Evolutionary conservation across 2,329 filamentous ascomycete genomes (phyloP).

Genomic region (Colletotrichum spaethianum): DNA sequence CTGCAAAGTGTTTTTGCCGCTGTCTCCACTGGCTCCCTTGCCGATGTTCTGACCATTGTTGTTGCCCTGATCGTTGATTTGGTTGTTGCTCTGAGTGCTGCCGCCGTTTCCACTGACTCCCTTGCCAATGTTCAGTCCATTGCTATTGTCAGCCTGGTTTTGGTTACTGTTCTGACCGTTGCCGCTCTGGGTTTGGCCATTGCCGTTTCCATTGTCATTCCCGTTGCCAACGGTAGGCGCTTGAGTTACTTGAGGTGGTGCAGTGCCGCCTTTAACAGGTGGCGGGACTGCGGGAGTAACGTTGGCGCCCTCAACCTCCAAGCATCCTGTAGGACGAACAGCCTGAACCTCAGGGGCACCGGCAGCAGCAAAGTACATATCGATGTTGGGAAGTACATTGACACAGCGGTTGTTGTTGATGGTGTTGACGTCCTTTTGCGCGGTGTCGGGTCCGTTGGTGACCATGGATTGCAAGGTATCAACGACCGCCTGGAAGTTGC

Average conservation of each 20-base stretch:
- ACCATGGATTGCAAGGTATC: slow-evolving; percentile 44
- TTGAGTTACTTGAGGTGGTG: slow-evolving; percentile 15
- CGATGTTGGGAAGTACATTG: slow-evolving; percentile 45
- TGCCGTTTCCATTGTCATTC: background rate
- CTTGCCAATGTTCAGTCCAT: background rate
- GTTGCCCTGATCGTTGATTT: slow-evolving; percentile 1
- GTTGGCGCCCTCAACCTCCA: slow-evolving; percentile 40
- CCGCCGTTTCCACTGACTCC: background rate
- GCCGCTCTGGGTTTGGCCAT: background rate
- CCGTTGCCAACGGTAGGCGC: background rate
- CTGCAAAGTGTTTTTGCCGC: slow-evolving; percentile 7
- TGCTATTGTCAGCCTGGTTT: background rate
- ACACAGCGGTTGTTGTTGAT: slow-evolving; percentile 45
- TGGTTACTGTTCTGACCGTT: slow-evolving; percentile 9
- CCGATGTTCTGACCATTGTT: slow-evolving; percentile 1
- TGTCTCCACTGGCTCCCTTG: slow-evolving; percentile 1
- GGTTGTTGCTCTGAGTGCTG: slow-evolving; percentile 7
- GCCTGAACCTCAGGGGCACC: slow-evolving; percentile 37
- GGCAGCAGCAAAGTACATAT: slow-evolving; percentile 45
- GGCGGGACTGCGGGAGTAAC: slow-evolving; percentile 27
- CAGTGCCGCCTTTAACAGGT: background rate
- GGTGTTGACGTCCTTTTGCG: slow-evolving; percentile 42
- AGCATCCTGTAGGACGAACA: slow-evolving; percentile 42
- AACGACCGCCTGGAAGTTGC: slow-evolving; percentile 44
- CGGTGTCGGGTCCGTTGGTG: slow-evolving; percentile 43